Conservation (phyloP, 352 stramenopile species). For the Phytophthora europaea region DNA sequence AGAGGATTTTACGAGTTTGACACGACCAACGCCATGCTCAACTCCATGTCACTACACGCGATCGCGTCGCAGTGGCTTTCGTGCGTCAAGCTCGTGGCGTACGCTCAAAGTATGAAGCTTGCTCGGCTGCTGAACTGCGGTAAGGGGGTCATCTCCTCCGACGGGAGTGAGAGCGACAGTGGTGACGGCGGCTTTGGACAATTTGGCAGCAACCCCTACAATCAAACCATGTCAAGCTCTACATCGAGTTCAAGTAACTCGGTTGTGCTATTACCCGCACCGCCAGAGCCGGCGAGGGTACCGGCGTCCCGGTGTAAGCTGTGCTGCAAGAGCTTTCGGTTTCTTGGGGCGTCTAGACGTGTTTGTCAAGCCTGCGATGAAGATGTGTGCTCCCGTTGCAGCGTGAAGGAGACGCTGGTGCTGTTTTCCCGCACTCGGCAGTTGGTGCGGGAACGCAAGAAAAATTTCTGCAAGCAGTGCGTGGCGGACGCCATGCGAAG, state of each 20-base stretch:
- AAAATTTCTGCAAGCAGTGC: conserved; percentile 45
- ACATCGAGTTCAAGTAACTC: conserved; percentile 42
- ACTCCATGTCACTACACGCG: conserved; percentile 47
- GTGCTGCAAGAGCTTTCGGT: conserved; percentile 48
- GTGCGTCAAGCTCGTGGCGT: conserved; percentile 38
- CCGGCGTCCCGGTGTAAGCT: conserved; percentile 38
- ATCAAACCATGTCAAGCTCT: conserved; percentile 39
- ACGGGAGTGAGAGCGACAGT: conserved; percentile 44
- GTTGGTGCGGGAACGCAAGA: conserved; percentile 35
- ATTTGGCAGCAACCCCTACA: conserved; percentile 18
- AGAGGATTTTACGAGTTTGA: conserved; percentile 48
- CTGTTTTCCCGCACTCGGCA: conserved; percentile 32
- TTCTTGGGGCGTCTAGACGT: conserved; percentile 39
- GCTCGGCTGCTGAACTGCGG: conserved; percentile 36
- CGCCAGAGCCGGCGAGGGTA: conserved; percentile 24
- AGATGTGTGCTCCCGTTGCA: conserved; percentile 42
- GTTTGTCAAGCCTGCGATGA: conserved; percentile 43
- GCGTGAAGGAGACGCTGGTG: conserved; percentile 37
- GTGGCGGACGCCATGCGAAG: conserved; percentile 44
- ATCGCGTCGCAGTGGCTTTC: conserved; percentile 43
- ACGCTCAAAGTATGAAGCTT: conserved; percentile 61
- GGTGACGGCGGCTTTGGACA: conserved; percentile 8
- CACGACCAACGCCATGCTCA: conserved; percentile 50
- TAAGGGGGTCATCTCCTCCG: conserved; percentile 31
- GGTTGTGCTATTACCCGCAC: conserved; percentile 31